phyloP scores from a whole-genome alignment of 176 grass and related monocot species.

The Carex cristatella region DNA sequence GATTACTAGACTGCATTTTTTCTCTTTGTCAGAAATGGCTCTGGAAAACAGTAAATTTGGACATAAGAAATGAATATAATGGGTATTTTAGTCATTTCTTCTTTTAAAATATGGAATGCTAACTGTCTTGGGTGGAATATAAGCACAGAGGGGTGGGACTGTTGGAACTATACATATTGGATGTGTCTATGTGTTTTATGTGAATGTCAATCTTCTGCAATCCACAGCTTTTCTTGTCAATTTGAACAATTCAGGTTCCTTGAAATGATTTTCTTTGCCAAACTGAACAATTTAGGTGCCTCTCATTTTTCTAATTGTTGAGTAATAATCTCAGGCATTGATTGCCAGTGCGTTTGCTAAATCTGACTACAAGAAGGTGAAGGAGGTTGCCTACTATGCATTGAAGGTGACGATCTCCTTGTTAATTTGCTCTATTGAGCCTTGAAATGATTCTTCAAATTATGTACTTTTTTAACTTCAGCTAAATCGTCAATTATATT shows the following conservation, averaged over 20 bases:
- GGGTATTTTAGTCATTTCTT: background rate
- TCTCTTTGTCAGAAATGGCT: background rate
- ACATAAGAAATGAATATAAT: background rate
- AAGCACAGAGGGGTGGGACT: background rate
- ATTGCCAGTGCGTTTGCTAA: conserved; percentile 79
- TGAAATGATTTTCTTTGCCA: background rate
- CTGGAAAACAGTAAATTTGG: background rate
- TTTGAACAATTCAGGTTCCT: background rate
- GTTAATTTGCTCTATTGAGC: conserved; percentile 12
- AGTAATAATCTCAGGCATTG: conserved; percentile 46
- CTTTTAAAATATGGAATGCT: background rate
- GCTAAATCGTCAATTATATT: background rate
- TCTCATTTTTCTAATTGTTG: background rate
- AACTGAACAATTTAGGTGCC: background rate
- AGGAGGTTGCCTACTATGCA: conserved; percentile 45
- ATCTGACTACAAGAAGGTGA: conserved; percentile 65
- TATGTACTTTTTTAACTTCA: background rate
- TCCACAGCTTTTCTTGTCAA: background rate
- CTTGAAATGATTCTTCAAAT: background rate
- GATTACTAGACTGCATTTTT: background rate
- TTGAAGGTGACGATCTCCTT: conserved; percentile 56
- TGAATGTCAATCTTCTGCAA: background rate
- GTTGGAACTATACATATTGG: background rate
- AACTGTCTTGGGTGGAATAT: background rate
- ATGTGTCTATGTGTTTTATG: too few species aligned